These are phyloP conservation scores for Ophioceras dolichostomum DNA, from an alignment of 2,329 filamentous ascomycete genomes.

Conservation along the genomic window DNA sequence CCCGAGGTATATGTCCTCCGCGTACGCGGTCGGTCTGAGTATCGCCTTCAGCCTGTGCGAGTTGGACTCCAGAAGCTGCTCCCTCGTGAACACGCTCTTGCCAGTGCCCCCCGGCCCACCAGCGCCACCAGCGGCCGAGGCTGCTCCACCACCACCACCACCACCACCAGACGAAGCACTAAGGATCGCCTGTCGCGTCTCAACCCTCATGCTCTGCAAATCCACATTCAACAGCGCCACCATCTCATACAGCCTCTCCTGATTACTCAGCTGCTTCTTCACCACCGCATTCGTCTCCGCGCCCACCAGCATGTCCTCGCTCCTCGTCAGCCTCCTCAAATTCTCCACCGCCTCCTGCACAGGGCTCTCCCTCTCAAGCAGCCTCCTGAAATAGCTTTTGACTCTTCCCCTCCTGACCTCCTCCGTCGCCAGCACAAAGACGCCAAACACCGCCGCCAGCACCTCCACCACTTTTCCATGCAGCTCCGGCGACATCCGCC, in stretches of 20 bases:
- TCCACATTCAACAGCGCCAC: conserved; percentile 1
- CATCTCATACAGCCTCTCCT: conserved; percentile 1
- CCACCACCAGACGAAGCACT: too few relatives aligned
- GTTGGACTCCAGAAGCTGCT: conserved; percentile 1
- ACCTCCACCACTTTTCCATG: conserved; percentile 2
- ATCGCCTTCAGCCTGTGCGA: conserved; percentile 1
- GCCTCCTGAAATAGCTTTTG: conserved; percentile 1
- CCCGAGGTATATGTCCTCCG: conserved; percentile 1
- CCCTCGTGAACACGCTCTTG: too few relatives aligned
- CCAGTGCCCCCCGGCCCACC: too few relatives aligned
- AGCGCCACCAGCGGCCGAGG: too few relatives aligned
- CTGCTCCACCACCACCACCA: too few relatives aligned
- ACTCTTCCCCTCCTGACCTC: conserved; percentile 1
- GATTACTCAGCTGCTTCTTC: conserved; percentile 1
- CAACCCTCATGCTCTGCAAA: conserved; percentile 1
- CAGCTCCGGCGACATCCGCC: neutral
- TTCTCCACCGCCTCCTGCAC: neutral
- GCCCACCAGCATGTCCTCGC: neutral
- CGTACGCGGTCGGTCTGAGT: neutral
- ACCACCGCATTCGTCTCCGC: conserved; percentile 3
- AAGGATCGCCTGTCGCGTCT: neutral
- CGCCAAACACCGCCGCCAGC: conserved; percentile 2
- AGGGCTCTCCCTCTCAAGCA: neutral
- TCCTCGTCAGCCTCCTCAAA: neutral
- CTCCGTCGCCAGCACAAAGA: neutral